Percentiles rank a stretch among this genome's conserved stretches.
phyloP scores from a whole-genome alignment of 2,329 filamentous ascomycete genomes.

The Harringtonia aguacate region DNA sequence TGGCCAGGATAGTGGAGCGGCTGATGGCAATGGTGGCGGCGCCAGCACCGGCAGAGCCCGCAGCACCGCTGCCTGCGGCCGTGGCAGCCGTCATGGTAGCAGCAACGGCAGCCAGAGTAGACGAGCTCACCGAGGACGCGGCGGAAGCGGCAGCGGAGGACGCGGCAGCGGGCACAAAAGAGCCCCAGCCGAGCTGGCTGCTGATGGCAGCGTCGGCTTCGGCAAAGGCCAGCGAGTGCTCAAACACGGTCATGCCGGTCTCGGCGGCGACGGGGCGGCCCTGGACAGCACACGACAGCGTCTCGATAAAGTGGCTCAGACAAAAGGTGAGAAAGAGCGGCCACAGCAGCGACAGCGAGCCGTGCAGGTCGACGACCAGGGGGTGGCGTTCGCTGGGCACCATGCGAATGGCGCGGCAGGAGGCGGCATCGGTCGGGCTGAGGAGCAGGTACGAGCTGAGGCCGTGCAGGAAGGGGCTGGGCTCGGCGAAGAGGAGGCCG shows the following conservation, averaged over 20 bases:
- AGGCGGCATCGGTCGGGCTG: conserved; percentile 61
- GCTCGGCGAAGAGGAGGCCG: conserved; percentile 58
- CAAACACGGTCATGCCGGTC: conserved; percentile 92
- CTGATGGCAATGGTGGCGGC: conserved; percentile 39
- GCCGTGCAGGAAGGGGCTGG: conserved; percentile 59
- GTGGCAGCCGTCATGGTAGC: conserved; percentile 13
- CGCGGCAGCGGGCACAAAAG: conserved; percentile 32
- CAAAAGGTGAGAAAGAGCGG: conserved; percentile 61
- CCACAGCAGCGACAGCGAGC: conserved; percentile 70
- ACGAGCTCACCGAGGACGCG: too few species aligned
- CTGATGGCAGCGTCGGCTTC: conserved; percentile 86
- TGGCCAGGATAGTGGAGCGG: conserved; percentile 58
- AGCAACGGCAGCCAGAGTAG: conserved; percentile 1
- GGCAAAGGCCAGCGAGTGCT: conserved; percentile 90
- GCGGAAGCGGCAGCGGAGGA: conserved; percentile 19
- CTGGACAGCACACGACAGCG: conserved; percentile 76
- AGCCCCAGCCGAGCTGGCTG: conserved; percentile 63
- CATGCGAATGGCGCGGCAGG: conserved; percentile 70
- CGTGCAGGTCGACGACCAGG: conserved; percentile 46
- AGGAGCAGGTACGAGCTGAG: conserved; percentile 63
- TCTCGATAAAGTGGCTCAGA: conserved; percentile 80
- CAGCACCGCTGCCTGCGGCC: conserved; percentile 6
- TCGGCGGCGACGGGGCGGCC: conserved; percentile 71
- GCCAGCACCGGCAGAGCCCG: not conserved
- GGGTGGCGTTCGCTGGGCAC: conserved; percentile 41